Evolutionary conservation across 495 filamentous ascomycete genomes (phyloP).

Genomic region (Hypoxylon crocopeplum): DNA sequence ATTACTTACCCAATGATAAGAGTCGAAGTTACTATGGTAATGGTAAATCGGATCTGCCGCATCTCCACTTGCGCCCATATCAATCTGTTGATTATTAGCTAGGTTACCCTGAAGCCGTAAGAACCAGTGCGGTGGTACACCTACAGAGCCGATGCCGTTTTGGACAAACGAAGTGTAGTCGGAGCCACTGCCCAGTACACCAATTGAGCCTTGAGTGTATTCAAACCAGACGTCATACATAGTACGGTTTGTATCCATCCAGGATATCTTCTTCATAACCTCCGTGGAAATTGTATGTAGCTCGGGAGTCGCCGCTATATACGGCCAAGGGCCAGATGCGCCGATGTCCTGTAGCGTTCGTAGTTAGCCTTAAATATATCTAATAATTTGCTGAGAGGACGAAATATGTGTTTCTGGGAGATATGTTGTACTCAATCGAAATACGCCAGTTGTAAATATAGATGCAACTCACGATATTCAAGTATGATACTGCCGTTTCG

Average conservation of each 20-base stretch:
- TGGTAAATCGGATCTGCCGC: conserved; percentile 61
- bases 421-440: no score
- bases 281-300: conserved; percentile 74
- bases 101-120: not conserved
- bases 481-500: conserved; percentile 74
- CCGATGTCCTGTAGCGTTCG: conserved; percentile 61
- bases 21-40: conserved; percentile 86
- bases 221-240: conserved; percentile 71
- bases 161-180: conserved; percentile 89
- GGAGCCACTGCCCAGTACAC: conserved; percentile 76
- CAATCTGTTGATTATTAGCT: conserved; percentile 51
- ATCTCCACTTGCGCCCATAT: conserved; percentile 71
- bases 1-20: conserved; percentile 67
- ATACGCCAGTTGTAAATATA: not conserved
- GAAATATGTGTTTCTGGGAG: no score
- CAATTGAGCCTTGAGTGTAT: conserved; percentile 64
- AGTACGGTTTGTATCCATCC: conserved; percentile 73
- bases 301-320: conserved; percentile 73
- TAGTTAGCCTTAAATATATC: no score
- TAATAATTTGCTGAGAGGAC: no score
- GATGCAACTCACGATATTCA: conserved; percentile 66
- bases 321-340: conserved; percentile 71
- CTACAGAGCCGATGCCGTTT: conserved; percentile 76
- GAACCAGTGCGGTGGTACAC: conserved; percentile 47
- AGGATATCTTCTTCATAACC: conserved; percentile 68